phyloP scores from a whole-genome alignment of 805 yeast species.

The Myxozyma kluyveri region DNA sequence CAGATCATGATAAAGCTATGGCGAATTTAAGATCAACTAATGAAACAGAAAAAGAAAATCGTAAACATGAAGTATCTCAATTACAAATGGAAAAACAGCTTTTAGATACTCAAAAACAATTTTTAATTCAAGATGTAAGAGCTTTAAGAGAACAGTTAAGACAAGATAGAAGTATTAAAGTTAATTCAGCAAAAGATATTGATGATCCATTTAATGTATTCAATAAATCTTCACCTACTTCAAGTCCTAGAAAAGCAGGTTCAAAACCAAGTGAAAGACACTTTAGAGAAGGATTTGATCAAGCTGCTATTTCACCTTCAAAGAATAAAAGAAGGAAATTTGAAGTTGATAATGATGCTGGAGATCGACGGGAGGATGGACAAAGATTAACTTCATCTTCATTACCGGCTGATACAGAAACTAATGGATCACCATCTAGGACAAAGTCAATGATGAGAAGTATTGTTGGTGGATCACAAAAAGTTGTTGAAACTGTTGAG shows the following conservation, averaged over 20 bases:
- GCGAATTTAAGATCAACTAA: slow-evolving; percentile 31
- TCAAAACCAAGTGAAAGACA: slow-evolving; percentile 1
- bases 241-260: slow-evolving; percentile 13
- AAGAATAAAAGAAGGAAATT: slow-evolving; percentile 4
- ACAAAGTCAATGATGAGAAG: not conserved
- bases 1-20: slow-evolving; percentile 34
- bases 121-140: slow-evolving; percentile 50
- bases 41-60: slow-evolving; percentile 32
- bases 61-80: slow-evolving; percentile 41
- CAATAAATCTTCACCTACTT: slow-evolving; percentile 3
- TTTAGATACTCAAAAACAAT: slow-evolving; percentile 55
- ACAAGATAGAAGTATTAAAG: not conserved
- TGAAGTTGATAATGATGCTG: not conserved
- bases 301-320: slow-evolving; percentile 19
- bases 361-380: too few species aligned
- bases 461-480: not conserved
- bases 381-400: not conserved
- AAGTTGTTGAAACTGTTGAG: not conserved
- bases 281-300: slow-evolving; percentile 39
- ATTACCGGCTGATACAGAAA: not conserved
- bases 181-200: not conserved
- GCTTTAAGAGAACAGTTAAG: slow-evolving; percentile 30
- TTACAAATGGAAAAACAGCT: slow-evolving; percentile 45
- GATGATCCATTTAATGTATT: not conserved
- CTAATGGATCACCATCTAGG: not conserved